A percentile compares a stretch with the other conserved stretches of the same genome.
phyloP scores from a whole-genome alignment of 1,139 yeast species.

The Debaryomyces fabryi region DNA sequence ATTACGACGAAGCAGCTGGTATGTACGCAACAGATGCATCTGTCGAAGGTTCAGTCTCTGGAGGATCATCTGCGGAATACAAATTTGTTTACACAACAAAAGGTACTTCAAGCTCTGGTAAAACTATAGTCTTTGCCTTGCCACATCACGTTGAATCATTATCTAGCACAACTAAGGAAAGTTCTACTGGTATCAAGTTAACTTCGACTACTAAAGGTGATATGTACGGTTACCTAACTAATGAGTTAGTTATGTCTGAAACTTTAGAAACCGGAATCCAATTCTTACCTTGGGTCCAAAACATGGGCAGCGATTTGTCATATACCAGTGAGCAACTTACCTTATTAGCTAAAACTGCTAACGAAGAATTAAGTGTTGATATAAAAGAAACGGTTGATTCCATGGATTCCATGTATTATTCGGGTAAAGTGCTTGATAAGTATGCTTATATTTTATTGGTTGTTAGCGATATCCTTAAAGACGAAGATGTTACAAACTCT shows the following conservation, averaged over 20 bases:
- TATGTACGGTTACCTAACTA: constrained; percentile 63
- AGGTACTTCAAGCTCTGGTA: constrained; percentile 56
- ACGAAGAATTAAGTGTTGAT: constrained; percentile 59
- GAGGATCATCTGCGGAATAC: constrained; percentile 50
- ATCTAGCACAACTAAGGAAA: constrained; percentile 32
- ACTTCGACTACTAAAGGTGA: constrained; percentile 68
- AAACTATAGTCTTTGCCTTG: constrained; percentile 62
- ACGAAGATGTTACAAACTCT: constrained; percentile 49
- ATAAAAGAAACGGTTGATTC: constrained; percentile 51
- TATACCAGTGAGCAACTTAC: constrained; percentile 56
- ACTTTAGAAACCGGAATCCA: constrained; percentile 50
- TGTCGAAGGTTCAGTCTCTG: constrained; percentile 30
- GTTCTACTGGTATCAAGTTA: constrained; percentile 52
- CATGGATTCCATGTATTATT: constrained; percentile 58
- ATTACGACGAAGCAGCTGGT: constrained; percentile 42
- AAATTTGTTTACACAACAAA: constrained; percentile 52
- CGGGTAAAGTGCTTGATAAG: constrained; percentile 76
- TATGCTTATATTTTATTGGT: constrained; percentile 72
- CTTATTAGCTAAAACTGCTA: constrained; percentile 57
- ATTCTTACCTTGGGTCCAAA: constrained; percentile 62
- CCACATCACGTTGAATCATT: constrained; percentile 72
- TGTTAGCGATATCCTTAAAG: constrained; percentile 59
- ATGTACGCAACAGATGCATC: constrained; percentile 38
- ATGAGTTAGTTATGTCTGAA: constrained; percentile 52
- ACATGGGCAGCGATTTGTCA: constrained; percentile 31